Percentiles rank a stretch among this genome's conserved stretches.
phyloP scores from a whole-genome alignment of 257 asterid species.

The Gentiana dahurica region DNA sequence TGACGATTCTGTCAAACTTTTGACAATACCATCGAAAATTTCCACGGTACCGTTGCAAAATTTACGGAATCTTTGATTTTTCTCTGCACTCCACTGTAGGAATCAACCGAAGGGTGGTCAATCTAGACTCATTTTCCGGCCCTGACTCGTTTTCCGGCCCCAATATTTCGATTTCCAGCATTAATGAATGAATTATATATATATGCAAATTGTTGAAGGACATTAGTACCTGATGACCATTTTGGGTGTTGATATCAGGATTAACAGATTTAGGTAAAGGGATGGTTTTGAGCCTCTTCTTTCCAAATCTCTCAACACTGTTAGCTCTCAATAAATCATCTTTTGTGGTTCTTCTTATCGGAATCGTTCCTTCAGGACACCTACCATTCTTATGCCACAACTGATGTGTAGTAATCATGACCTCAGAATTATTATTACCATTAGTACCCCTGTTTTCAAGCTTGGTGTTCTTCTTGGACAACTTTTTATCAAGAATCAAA shows the following conservation, averaged over 20 bases:
- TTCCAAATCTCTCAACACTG: conserved; percentile 51
- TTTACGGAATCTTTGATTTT: no score
- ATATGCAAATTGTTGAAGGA: no score
- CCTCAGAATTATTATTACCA: conserved; percentile 34
- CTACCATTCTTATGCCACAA: conserved; percentile 69
- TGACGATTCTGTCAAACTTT: no score
- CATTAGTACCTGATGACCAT: conserved; percentile 65
- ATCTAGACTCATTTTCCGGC: no score
- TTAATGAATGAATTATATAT: no score
- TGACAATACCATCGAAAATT: no score
- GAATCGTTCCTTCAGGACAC: conserved; percentile 70
- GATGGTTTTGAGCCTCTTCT: conserved; percentile 34
- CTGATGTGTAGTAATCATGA: conserved; percentile 24
- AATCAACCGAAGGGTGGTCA: no score
- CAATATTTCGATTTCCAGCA: no score
- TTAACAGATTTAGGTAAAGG: conserved; percentile 41
- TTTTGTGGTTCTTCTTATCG: conserved; percentile 60
- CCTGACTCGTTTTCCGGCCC: no score
- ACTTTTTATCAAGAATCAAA: conserved; percentile 15
- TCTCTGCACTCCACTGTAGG: no score
- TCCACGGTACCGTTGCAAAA: no score
- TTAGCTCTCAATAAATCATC: conserved; percentile 62
- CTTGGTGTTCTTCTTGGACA: conserved; percentile 16
- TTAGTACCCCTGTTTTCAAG: conserved; percentile 11
- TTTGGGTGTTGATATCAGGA: conserved; percentile 50